These are phyloP conservation scores for Phaffia rhodozyma DNA, from an alignment of 1,284 basidiomycete species.

Conservation along the genomic window DNA sequence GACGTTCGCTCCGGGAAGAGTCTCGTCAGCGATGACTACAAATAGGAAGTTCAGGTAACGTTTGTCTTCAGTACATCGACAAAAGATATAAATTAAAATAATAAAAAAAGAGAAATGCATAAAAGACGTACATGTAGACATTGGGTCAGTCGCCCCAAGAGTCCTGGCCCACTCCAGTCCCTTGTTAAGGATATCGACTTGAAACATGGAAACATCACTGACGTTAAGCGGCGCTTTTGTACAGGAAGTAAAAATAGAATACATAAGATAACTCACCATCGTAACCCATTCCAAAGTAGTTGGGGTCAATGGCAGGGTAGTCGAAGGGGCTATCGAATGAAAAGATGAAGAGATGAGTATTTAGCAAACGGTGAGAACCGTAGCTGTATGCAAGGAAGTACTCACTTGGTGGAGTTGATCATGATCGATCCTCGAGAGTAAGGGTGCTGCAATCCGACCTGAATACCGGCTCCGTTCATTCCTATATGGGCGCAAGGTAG, in stretches of 20 bases:
- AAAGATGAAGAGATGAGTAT: slow-evolving; percentile 15
- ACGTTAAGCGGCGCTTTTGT: too few species aligned
- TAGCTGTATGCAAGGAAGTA: slow-evolving; percentile 44
- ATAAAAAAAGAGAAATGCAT: too few species aligned
- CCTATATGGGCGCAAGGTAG: too few species aligned
- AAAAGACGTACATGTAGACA: slow-evolving; percentile 13
- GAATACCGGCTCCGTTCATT: slow-evolving; percentile 6
- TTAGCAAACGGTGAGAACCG: slow-evolving; percentile 41
- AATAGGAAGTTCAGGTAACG: too few species aligned
- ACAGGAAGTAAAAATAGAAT: neutral
- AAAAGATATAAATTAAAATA: too few species aligned
- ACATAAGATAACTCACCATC: slow-evolving; percentile 21
- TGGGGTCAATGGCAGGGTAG: slow-evolving; percentile 49
- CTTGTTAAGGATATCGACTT: slow-evolving; percentile 25
- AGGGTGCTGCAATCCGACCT: slow-evolving; percentile 34
- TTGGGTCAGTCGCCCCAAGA: slow-evolving; percentile 27
- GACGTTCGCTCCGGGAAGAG: slow-evolving; percentile 20
- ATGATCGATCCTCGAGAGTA: slow-evolving; percentile 37
- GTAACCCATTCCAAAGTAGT: slow-evolving; percentile 41
- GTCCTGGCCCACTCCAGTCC: slow-evolving; percentile 29
- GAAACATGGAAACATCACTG: neutral
- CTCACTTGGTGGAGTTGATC: slow-evolving; percentile 39
- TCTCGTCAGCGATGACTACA: slow-evolving; percentile 20
- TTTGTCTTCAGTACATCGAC: slow-evolving; percentile 19
- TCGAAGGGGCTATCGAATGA: slow-evolving; percentile 39